A percentile compares a stretch with the other conserved stretches of the same genome.
Evolutionary conservation across 75 land plant species (phyloP).

Genomic region (Picea glauca): DNA sequence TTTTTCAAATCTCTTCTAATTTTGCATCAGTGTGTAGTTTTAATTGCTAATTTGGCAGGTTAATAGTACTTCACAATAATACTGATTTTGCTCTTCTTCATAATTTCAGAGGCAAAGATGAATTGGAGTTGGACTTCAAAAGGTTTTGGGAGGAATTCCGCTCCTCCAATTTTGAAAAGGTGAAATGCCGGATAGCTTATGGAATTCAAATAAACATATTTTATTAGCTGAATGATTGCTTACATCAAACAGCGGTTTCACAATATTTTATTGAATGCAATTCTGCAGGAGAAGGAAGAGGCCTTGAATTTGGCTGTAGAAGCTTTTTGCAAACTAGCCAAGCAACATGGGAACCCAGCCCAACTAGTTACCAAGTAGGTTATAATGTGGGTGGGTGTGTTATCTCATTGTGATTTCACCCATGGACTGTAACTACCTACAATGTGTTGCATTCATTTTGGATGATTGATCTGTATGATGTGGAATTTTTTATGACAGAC

Average conservation of each 20-base stretch:
- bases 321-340: slow-evolving; percentile 85
- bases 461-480: neutral
- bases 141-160: slow-evolving; percentile 97
- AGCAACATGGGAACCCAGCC: slow-evolving; percentile 67
- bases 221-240: neutral
- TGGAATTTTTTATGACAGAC: no score
- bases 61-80: neutral
- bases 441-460: neutral
- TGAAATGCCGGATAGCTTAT: slow-evolving; percentile 11
- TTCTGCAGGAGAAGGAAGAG: slow-evolving; percentile 89
- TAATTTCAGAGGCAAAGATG: slow-evolving; percentile 72
- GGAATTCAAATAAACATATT: neutral
- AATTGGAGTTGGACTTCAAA: slow-evolving; percentile 93
- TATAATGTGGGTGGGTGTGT: slow-evolving; percentile 4
- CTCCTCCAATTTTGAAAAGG: slow-evolving; percentile 87
- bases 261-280: slow-evolving; percentile 7
- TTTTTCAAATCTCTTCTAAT: neutral
- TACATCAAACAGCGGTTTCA: neutral
- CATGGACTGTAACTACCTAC: no score
- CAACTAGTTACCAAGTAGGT: slow-evolving; percentile 75
- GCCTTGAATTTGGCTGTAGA: slow-evolving; percentile 86
- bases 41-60: neutral
- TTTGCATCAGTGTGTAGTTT: neutral
- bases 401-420: neutral
- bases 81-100: neutral